A percentile compares a stretch with the other conserved stretches of the same genome.
Evolutionary conservation across 345 rosid species (phyloP).

Genomic region (Draba incana): DNA sequence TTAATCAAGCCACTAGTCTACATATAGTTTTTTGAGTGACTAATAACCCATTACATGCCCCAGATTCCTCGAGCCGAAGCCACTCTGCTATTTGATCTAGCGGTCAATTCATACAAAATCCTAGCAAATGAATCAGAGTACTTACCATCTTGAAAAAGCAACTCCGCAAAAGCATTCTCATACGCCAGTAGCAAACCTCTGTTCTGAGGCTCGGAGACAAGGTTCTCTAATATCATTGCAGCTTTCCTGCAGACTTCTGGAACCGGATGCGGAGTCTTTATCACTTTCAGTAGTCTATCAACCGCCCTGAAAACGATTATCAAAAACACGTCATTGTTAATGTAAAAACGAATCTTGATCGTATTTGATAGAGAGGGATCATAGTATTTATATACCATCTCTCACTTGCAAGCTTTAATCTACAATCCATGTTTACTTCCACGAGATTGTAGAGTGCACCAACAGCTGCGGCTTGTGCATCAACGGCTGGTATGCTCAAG

Average conservation of each 20-base stretch:
- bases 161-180: slow-evolving; percentile 92
- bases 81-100: slow-evolving; percentile 86
- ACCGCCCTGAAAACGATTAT: slow-evolving; percentile 66
- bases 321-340: not conserved
- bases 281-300: slow-evolving; percentile 88
- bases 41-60: slow-evolving; percentile 62
- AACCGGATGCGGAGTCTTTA: slow-evolving; percentile 80
- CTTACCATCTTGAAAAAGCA: slow-evolving; percentile 81
- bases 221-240: slow-evolving; percentile 90
- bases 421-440: slow-evolving; percentile 95
- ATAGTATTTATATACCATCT: slow-evolving; percentile 63
- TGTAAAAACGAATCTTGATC: not conserved
- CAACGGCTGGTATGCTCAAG: slow-evolving; percentile 70
- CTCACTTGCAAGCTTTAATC: slow-evolving; percentile 94
- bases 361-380: not conserved
- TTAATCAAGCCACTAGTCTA: slow-evolving; percentile 15
- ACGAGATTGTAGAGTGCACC: slow-evolving; percentile 96
- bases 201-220: slow-evolving; percentile 93
- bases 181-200: slow-evolving; percentile 68
- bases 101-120: slow-evolving; percentile 84
- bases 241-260: slow-evolving; percentile 97
- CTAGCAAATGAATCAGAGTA: slow-evolving; percentile 92
- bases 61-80: slow-evolving; percentile 86
- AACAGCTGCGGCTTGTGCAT: slow-evolving; percentile 96
- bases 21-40: not conserved